Evolutionary conservation across 768 basidiomycete species (phyloP).

Genomic region (Tylopilus rubrobrunneus): DNA sequence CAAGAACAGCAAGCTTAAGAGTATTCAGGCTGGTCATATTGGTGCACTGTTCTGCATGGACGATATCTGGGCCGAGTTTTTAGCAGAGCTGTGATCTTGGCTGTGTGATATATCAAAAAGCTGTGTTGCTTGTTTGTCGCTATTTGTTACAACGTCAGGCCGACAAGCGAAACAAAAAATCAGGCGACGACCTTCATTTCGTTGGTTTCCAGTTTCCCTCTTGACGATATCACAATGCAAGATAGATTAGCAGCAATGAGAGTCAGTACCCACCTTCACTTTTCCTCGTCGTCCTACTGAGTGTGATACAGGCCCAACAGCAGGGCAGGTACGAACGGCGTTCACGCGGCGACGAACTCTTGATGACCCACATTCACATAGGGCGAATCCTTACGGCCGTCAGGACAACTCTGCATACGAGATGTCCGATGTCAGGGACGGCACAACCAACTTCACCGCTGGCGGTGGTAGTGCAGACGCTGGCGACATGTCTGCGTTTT

Average conservation of each 20-base stretch:
- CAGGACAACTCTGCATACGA: slow-evolving; percentile 62
- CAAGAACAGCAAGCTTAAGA: slow-evolving; percentile 39
- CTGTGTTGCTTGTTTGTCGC: slow-evolving; percentile 16
- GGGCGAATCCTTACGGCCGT: slow-evolving; percentile 62
- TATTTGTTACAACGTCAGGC: slow-evolving; percentile 10
- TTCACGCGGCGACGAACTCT: not conserved
- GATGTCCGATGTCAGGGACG: slow-evolving; percentile 67
- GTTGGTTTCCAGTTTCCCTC: slow-evolving; percentile 26
- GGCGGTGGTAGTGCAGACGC: slow-evolving; percentile 35
- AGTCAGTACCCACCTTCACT: slow-evolving; percentile 37
- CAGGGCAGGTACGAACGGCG: slow-evolving; percentile 46
- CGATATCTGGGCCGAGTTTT: slow-evolving; percentile 40
- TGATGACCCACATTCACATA: slow-evolving; percentile 10
- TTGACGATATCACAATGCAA: slow-evolving; percentile 56
- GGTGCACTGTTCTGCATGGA: slow-evolving; percentile 41
- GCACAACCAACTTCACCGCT: slow-evolving; percentile 46
- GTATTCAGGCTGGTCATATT: slow-evolving; percentile 47
- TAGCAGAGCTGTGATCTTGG: not conserved
- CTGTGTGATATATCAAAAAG: not conserved
- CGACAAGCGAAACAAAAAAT: not conserved
- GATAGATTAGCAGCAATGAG: slow-evolving; percentile 89
- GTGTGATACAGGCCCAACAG: slow-evolving; percentile 56
- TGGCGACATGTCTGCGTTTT: slow-evolving; percentile 69
- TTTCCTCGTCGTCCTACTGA: slow-evolving; percentile 5
- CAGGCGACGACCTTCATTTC: not conserved